A percentile compares a stretch with the other conserved stretches of the same genome.
Conservation (phyloP, 805 yeast genomes). For the Babjeviella inositovora region DNA sequence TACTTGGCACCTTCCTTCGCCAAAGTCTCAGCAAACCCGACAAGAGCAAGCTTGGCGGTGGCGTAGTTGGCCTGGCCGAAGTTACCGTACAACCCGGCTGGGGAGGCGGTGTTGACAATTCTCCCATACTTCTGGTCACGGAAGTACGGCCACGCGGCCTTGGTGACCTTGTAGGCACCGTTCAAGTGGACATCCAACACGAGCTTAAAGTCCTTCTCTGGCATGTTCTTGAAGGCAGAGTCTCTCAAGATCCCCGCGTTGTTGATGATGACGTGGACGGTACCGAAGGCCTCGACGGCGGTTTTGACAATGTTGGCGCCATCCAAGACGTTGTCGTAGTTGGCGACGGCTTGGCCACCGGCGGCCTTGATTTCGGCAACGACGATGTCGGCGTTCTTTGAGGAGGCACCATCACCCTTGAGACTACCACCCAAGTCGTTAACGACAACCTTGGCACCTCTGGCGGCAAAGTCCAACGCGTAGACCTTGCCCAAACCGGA, state of each 20-base stretch:
- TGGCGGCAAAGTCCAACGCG: constrained; percentile 71
- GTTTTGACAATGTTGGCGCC: constrained; percentile 78
- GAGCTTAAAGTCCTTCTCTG: constrained; percentile 59
- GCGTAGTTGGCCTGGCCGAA: constrained; percentile 95
- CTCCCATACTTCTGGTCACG: constrained; percentile 78
- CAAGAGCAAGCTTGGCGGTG: constrained; percentile 80
- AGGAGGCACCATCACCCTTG: constrained; percentile 53
- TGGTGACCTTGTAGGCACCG: constrained; percentile 75
- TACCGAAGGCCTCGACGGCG: constrained; percentile 75
- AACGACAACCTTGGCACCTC: constrained; percentile 93
- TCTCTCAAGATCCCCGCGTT: constrained; percentile 94
- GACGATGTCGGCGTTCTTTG: constrained; percentile 74
- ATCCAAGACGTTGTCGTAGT: constrained; percentile 78
- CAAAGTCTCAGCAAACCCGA: constrained; percentile 86
- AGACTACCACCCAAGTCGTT: constrained; percentile 86
- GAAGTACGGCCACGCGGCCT: constrained; percentile 88
- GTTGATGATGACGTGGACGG: constrained; percentile 78
- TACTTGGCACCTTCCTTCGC: constrained; percentile 86
- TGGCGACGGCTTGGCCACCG: constrained; percentile 87
- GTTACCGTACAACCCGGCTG: constrained; percentile 94
- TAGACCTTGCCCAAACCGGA: constrained; percentile 90
- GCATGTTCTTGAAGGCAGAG: constrained; percentile 74
- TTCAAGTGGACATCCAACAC: constrained; percentile 80
- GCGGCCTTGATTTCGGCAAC: constrained; percentile 64
- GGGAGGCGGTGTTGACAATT: constrained; percentile 85